Evolutionary conservation across 192 early-diverging fungal species (phyloP).

Genomic region (Coemansia brasiliensis): DNA sequence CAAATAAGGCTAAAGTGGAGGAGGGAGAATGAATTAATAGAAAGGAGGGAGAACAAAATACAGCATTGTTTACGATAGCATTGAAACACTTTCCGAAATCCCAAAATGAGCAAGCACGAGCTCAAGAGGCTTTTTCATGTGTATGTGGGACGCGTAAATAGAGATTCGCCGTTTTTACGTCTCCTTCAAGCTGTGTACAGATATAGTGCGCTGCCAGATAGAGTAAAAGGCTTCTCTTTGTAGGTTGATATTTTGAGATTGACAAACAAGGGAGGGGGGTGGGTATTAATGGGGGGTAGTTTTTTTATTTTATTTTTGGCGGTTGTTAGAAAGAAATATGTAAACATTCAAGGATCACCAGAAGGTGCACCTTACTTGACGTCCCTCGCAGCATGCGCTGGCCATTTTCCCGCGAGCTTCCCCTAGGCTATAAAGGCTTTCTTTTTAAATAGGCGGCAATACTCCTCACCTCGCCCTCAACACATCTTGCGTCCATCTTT

Average conservation of each 20-base stretch:
- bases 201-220: constrained; percentile 3
- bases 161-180: no score
- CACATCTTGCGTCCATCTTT: no score
- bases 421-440: no score
- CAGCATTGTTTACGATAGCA: neutral
- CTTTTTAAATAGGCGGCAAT: no score
- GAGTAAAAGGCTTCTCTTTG: constrained; percentile 2
- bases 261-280: neutral
- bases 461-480: no score
- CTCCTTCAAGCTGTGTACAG: no score
- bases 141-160: no score
- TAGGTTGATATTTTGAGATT: constrained; percentile 6
- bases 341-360: constrained; percentile 11
- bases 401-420: no score
- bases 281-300: neutral
- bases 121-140: no score
- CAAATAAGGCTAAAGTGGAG: constrained; percentile 3
- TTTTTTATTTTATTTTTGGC: neutral
- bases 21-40: neutral
- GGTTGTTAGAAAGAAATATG: neutral
- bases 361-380: constrained; percentile 6
- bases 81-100: neutral
- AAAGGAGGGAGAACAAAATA: neutral
- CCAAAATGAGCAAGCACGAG: no score
- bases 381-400: neutral